phyloP scores from a whole-genome alignment of 2,329 filamentous ascomycete species.

The Rhynchosporium secalis region DNA sequence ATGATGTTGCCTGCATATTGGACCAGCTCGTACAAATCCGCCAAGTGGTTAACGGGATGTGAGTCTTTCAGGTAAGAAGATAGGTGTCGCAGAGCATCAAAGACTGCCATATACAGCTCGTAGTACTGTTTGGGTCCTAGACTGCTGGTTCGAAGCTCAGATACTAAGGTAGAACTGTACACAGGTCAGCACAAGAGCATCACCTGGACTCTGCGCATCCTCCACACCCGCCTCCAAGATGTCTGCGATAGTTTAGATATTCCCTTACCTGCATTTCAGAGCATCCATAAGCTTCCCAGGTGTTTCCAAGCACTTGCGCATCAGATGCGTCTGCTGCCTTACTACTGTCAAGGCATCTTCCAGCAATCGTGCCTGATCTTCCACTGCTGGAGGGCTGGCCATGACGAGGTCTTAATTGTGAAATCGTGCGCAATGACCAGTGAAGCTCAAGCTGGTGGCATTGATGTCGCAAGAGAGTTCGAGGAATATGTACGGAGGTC shows the following conservation, averaged over 20 bases:
- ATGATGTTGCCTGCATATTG: slow-evolving; percentile 99
- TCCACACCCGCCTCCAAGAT: slow-evolving; percentile 19
- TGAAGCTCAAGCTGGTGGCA: slow-evolving; percentile 34
- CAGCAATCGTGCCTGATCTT: slow-evolving; percentile 87
- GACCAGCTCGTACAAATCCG: slow-evolving; percentile 95
- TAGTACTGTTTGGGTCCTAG: slow-evolving; percentile 99
- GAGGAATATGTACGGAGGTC: slow-evolving; percentile 19
- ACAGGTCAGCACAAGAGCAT: slow-evolving; percentile 35
- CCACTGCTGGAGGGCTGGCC: slow-evolving; percentile 61
- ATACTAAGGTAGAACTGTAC: slow-evolving; percentile 88
- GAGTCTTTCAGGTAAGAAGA: slow-evolving; percentile 96
- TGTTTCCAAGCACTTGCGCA: slow-evolving; percentile 97
- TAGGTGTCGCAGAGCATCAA: slow-evolving; percentile 94
- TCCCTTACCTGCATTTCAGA: slow-evolving; percentile 92
- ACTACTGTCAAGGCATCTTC: slow-evolving; percentile 97
- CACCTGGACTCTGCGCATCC: slow-evolving; percentile 13
- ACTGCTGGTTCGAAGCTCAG: slow-evolving; percentile 95
- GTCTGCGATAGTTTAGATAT: slow-evolving; percentile 7
- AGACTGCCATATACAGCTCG: slow-evolving; percentile 98
- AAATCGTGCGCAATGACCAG: slow-evolving; percentile 32
- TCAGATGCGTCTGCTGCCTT: slow-evolving; percentile 92
- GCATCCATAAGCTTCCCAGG: slow-evolving; percentile 99
- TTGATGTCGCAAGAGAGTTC: slow-evolving; percentile 28
- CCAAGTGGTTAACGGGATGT: slow-evolving; percentile 95
- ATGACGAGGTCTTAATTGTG: slow-evolving; percentile 40